These are phyloP conservation scores for Hymenoscyphus occultus DNA, from an alignment of 2,329 filamentous ascomycete genomes.

Conservation along the genomic window DNA sequence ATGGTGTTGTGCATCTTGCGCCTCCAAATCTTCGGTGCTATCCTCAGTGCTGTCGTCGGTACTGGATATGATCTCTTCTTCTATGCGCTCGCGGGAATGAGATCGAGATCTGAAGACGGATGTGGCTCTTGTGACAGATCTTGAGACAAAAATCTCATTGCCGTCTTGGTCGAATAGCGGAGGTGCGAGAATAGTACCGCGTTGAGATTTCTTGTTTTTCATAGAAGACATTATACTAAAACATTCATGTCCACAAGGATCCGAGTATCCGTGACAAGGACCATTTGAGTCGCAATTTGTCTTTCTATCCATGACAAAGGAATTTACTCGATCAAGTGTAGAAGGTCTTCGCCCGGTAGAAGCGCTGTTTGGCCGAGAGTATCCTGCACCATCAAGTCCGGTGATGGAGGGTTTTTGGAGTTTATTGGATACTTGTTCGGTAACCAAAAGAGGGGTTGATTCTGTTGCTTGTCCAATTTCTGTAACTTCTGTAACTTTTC, in stretches of 20 bases:
- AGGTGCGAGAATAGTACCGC: background rate
- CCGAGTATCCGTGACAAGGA: slow-evolving; percentile 61
- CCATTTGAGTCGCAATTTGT: slow-evolving; percentile 58
- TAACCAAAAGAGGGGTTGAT: slow-evolving; percentile 30
- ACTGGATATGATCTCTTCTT: background rate
- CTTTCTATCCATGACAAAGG: slow-evolving; percentile 64
- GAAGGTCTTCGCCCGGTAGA: slow-evolving; percentile 45
- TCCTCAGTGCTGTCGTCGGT: background rate
- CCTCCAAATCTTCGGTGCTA: slow-evolving; percentile 8
- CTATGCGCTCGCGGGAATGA: slow-evolving; percentile 9
- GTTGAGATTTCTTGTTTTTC: slow-evolving; percentile 8
- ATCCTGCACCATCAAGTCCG: slow-evolving; percentile 12
- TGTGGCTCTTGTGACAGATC: slow-evolving; percentile 10
- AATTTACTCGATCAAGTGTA: slow-evolving; percentile 55
- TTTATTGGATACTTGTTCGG: slow-evolving; percentile 20
- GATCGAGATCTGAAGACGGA: background rate
- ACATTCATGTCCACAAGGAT: slow-evolving; percentile 52
- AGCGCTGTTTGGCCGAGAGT: slow-evolving; percentile 9
- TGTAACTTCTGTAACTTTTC: background rate
- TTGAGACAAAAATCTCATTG: background rate
- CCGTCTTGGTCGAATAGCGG: background rate
- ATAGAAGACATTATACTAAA: slow-evolving; percentile 43
- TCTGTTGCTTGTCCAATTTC: slow-evolving; percentile 27
- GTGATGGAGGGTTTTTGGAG: slow-evolving; percentile 3
- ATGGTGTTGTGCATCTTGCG: slow-evolving; percentile 57